Conservation (phyloP, 1,284 basidiomycete species). For the Tylopilus sp. region DNA sequence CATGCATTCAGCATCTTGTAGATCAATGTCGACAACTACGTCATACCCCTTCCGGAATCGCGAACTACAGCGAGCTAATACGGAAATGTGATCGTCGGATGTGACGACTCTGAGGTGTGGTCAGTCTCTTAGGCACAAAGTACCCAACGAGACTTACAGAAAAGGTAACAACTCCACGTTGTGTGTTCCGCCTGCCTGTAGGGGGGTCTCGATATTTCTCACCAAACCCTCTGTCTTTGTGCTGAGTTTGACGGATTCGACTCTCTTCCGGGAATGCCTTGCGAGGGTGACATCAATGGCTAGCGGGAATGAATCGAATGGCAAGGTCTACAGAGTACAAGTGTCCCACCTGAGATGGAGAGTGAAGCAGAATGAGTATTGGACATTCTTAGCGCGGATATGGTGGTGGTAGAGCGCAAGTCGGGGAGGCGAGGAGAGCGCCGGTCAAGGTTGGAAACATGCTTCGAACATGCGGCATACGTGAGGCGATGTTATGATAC, state of each 20-base stretch:
- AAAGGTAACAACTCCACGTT: not conserved
- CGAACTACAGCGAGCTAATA: slow-evolving; percentile 4
- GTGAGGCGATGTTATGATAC: too few species aligned
- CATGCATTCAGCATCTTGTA: not conserved
- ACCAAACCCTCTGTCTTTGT: not conserved
- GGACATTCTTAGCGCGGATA: too few species aligned
- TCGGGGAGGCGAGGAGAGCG: too few species aligned
- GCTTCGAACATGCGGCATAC: too few species aligned
- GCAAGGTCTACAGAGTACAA: too few species aligned
- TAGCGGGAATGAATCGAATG: not conserved
- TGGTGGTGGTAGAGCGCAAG: too few species aligned
- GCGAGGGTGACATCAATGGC: slow-evolving; percentile 18
- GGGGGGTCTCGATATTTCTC: not conserved
- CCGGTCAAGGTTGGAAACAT: too few species aligned
- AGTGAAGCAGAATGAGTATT: too few species aligned
- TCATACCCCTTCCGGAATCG: not conserved
- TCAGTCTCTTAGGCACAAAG: not conserved
- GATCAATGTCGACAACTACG: slow-evolving; percentile 1
- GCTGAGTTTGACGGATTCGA: slow-evolving; percentile 9
- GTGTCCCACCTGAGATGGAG: too few species aligned
- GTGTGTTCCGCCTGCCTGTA: slow-evolving; percentile 4
- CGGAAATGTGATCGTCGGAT: slow-evolving; percentile 7
- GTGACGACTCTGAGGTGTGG: slow-evolving; percentile 10
- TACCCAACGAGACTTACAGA: slow-evolving; percentile 2
- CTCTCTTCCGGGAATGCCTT: slow-evolving; percentile 9